phyloP scores from a whole-genome alignment of 177 flowering plant species.

The Vitis hybrid region DNA sequence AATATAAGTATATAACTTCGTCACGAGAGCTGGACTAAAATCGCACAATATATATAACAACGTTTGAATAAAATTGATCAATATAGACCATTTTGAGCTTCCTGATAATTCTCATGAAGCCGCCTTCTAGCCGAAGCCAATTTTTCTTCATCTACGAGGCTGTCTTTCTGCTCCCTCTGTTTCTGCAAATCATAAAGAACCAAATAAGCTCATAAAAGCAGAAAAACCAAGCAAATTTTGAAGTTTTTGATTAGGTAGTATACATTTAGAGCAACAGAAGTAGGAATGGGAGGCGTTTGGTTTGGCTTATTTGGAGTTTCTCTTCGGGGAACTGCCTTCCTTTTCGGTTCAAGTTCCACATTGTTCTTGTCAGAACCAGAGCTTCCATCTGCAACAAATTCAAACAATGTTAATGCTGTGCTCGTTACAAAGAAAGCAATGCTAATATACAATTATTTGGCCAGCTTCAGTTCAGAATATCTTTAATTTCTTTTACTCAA shows the following conservation, averaged over 20 bases:
- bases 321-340: constrained; percentile 37
- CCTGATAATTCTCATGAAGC: constrained; percentile 94
- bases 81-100: constrained; percentile 81
- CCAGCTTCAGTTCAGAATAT: no score
- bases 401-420: no score
- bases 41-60: no score
- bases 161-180: constrained; percentile 42
- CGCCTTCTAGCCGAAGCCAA: constrained; percentile 85
- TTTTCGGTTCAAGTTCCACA: constrained; percentile 54
- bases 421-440: no score
- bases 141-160: constrained; percentile 51
- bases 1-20: no score
- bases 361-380: constrained; percentile 64
- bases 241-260: constrained; percentile 1
- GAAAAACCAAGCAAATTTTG: neutral
- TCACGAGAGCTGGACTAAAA: no score
- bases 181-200: constrained; percentile 44
- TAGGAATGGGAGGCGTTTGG: constrained; percentile 31
- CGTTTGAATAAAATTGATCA: no score
- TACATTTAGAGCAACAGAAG: constrained; percentile 40
- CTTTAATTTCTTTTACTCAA: no score
- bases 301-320: constrained; percentile 42
- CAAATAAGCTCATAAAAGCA: constrained; percentile 6
- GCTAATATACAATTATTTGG: no score
- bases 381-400: constrained; percentile 53